Percentiles rank a stretch among this genome's conserved stretches.
These are phyloP conservation scores for Ascochyta rabiei DNA, from an alignment of 2,329 filamentous ascomycete genomes.

Conservation along the genomic window DNA sequence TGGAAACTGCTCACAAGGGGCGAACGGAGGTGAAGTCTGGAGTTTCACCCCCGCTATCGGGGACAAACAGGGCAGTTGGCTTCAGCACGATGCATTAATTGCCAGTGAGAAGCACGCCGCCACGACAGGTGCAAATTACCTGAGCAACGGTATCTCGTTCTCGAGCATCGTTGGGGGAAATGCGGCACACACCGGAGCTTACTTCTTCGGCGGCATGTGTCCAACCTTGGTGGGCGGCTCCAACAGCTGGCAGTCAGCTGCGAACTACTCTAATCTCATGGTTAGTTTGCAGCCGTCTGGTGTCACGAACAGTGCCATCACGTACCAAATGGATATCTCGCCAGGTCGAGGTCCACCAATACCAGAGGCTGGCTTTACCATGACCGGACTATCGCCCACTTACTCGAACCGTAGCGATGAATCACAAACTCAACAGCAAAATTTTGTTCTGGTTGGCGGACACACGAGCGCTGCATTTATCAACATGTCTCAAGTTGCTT, in stretches of 20 bases:
- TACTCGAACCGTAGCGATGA: conserved; percentile 69
- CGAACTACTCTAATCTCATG: conserved; percentile 83
- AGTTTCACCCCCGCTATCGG: conserved; percentile 61
- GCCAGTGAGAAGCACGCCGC: conserved; percentile 42
- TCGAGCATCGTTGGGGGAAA: conserved; percentile 63
- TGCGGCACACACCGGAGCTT: conserved; percentile 64
- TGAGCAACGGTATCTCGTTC: conserved; percentile 70
- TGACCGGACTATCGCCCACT: conserved; percentile 75
- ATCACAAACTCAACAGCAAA: conserved; percentile 72
- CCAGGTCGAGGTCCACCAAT: conserved; percentile 69
- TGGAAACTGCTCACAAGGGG: conserved; percentile 69
- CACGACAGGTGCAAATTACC: conserved; percentile 59
- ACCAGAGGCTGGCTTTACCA: conserved; percentile 83
- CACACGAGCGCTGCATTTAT: conserved; percentile 85
- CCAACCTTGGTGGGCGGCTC: conserved; percentile 47
- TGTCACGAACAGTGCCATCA: conserved; percentile 46
- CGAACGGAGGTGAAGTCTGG: conserved; percentile 67
- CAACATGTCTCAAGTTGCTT: conserved; percentile 89
- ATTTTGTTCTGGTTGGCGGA: conserved; percentile 82
- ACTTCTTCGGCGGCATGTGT: conserved; percentile 92
- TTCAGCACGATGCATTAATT: conserved; percentile 48
- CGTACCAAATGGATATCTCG: conserved; percentile 56
- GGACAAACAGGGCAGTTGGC: conserved; percentile 60
- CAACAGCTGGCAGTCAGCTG: conserved; percentile 66
- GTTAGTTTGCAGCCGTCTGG: conserved; percentile 63